Base-by-base conservation (phyloP, 192 early-diverging fungal species). In the Backusella tuberculispora region DNA sequence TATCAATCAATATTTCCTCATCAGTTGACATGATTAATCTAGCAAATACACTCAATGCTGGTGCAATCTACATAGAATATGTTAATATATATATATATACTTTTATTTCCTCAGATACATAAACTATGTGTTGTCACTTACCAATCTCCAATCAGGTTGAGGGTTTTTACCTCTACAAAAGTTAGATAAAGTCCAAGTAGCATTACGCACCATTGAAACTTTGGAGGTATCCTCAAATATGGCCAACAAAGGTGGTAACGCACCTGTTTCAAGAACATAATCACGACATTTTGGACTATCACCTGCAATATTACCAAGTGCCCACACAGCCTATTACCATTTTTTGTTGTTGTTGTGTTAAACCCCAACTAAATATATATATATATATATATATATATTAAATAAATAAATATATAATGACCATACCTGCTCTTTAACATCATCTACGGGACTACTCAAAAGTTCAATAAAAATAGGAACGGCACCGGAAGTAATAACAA, bases 111-210 rank as follows among this genome's bases (percentile, higher is more conserved):
- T 8, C 9, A 37, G 13, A 38, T 38, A 14, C 10, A 43, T 9
- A 43, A 43, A 43, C 10, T 0, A 43, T 9, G 10, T 29, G 13
- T 17, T 5, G 4, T 7, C 21, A 34, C 29, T 75, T 74, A 92
- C 91, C 72, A 50, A 63, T 15, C 63, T 17, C 93, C 93, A 94
- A 44, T 93, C 88, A 9, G 89, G 87, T 70, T 88, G 91, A 29
- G 91, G 89, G 66, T 84, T 88, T 71, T 92, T 92, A 17, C 91
- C 92, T 17, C 93, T 79, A 81, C 92, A 94, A 71, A 94, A 88
- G 84, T 94, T 94, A 21, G 86, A 90, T 24, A 94, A 76, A 9
- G 92, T 91, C 90, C 93, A 94, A 34, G 93, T 92, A 6, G 91
- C 90, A 78, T 94, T 94, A 63, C 90, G 80, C 19, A 93, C 72